Percentiles rank a stretch among this genome's conserved stretches.
Conservation (phyloP, 495 filamentous ascomycete species). For the Corynascus novoguineensis region DNA sequence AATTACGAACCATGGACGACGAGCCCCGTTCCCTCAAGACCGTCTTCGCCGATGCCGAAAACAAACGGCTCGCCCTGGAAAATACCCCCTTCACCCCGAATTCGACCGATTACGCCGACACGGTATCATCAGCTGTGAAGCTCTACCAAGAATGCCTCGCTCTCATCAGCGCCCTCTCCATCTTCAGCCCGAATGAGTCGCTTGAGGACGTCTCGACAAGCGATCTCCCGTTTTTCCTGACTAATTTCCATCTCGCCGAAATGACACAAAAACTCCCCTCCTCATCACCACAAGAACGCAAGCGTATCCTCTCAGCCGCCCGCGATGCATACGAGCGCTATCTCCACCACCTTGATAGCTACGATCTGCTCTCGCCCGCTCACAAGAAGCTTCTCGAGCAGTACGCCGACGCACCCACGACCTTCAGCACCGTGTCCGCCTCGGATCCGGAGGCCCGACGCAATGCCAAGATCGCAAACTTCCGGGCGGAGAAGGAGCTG, state of each 20-base stretch:
- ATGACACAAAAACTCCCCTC: slow-evolving; percentile 42
- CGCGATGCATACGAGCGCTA: slow-evolving; percentile 69
- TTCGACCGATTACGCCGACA: slow-evolving; percentile 58
- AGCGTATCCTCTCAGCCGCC: slow-evolving; percentile 54
- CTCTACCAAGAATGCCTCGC: slow-evolving; percentile 67
- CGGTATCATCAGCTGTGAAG: slow-evolving; percentile 59
- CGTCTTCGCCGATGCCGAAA: slow-evolving; percentile 52
- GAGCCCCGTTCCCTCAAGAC: slow-evolving; percentile 40
- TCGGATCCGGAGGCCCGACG: slow-evolving; percentile 67
- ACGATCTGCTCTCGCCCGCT: slow-evolving; percentile 60
- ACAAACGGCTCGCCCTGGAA: slow-evolving; percentile 34
- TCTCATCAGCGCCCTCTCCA: slow-evolving; percentile 60
- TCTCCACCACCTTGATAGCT: slow-evolving; percentile 67
- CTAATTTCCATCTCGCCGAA: slow-evolving; percentile 31
- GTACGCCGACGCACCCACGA: slow-evolving; percentile 59
- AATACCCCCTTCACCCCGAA: slow-evolving; percentile 40
- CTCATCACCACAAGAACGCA: slow-evolving; percentile 55
- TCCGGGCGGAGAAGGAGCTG: slow-evolving; percentile 78
- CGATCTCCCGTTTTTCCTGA: slow-evolving; percentile 65
- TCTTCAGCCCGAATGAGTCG: slow-evolving; percentile 88
- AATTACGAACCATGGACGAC: slow-evolving; percentile 16
- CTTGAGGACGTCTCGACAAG: slow-evolving; percentile 81
- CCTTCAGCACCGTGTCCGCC: slow-evolving; percentile 62
- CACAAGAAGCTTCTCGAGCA: slow-evolving; percentile 67
- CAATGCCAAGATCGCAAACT: slow-evolving; percentile 78